Evolutionary conservation across 2,329 filamentous ascomycete genomes (phyloP), one percentile per base, ranked within the genome.

Genomic region (Ceratocystiopsis sp.): DNA sequence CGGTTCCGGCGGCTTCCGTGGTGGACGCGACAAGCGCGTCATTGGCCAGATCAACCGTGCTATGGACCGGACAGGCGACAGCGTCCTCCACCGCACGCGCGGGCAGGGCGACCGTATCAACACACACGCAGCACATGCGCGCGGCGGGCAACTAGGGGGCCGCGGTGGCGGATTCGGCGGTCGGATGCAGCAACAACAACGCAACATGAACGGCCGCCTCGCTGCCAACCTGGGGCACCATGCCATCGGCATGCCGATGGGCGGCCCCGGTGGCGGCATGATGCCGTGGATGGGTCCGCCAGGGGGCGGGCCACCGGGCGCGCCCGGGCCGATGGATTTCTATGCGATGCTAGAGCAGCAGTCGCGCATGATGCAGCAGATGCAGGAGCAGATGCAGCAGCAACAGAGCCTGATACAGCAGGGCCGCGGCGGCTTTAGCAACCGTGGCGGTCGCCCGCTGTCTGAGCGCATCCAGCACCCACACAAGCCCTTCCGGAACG

Each of bases 341-440:
- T 81, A 63, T 71, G 84, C 62, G 69, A 89, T 93, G 64, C 73
- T 91, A 49, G 84, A 93, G 60, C 83, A 93, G 56, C 84, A 93
- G 55, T 84, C 83, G 41, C 75, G 80, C 47, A 83, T 93, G 75
- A 85, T 94, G 75, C 74, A 76, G 43, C 80, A 87, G 53, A 68
- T 84, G 53, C 72, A 75, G 51, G 70, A 78, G 52, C 73, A 77
- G 55, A 73, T 58, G 52, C 55, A 59, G 45, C 52, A 72, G 57
- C 67, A 66, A 41, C 72, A 76, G 53, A 59, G 73, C 51, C 66
- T 80, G 56, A 73, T 56, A 51, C 56, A 57, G 45, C 71, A 71
- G 50, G 63, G 55, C 55, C 63, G 55, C 53, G 63, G 55, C 55
- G 63, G 55, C 54, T 49, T 50, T 49, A 60, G 53, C 38, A 52